A percentile compares a stretch with the other conserved stretches of the same genome.
These are phyloP conservation scores for Colletotrichum tropicale DNA, from an alignment of 2,329 filamentous ascomycete genomes.

Conservation along the genomic window DNA sequence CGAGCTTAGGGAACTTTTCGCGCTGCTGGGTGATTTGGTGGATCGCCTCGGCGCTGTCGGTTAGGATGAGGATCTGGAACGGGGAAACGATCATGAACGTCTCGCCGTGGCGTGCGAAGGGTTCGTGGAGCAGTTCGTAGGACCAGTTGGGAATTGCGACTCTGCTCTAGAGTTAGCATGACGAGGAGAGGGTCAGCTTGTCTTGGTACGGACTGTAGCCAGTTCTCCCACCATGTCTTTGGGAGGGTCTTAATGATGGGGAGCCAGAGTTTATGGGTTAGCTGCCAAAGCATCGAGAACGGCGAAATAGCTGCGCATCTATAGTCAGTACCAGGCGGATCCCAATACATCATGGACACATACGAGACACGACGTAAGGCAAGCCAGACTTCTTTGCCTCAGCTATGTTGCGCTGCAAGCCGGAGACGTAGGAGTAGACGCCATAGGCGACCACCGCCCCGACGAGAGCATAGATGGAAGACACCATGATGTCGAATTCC, in stretches of 20 bases:
- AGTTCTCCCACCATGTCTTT: conserved; percentile 56
- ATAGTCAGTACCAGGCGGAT: not conserved
- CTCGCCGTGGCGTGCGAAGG: conserved; percentile 66
- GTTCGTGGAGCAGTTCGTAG: conserved; percentile 58
- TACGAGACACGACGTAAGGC: conserved; percentile 59
- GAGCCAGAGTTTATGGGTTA: conserved; percentile 58
- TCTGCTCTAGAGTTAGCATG: conserved; percentile 35
- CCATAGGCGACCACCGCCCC: conserved; percentile 37
- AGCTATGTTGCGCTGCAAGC: conserved; percentile 49
- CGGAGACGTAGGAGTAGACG: conserved; percentile 32
- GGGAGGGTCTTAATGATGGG: conserved; percentile 62
- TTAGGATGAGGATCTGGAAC: conserved; percentile 54
- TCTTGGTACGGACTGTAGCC: conserved; percentile 59
- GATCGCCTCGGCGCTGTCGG: conserved; percentile 68
- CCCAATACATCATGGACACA: conserved; percentile 28
- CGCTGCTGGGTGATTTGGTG: conserved; percentile 68
- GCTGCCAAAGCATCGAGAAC: conserved; percentile 59
- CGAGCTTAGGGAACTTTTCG: conserved; percentile 75
- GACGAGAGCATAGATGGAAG: conserved; percentile 37
- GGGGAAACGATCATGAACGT: conserved; percentile 70
- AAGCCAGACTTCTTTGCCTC: conserved; percentile 56
- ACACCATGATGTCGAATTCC: conserved; percentile 33
- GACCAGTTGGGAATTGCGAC: conserved; percentile 64
- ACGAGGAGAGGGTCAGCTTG: not conserved
- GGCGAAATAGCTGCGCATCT: conserved; percentile 46